Evolutionary conservation across 805 yeast genomes (phyloP), one percentile per base, ranked within the genome.

Genomic region (Pichia occidentalis): DNA sequence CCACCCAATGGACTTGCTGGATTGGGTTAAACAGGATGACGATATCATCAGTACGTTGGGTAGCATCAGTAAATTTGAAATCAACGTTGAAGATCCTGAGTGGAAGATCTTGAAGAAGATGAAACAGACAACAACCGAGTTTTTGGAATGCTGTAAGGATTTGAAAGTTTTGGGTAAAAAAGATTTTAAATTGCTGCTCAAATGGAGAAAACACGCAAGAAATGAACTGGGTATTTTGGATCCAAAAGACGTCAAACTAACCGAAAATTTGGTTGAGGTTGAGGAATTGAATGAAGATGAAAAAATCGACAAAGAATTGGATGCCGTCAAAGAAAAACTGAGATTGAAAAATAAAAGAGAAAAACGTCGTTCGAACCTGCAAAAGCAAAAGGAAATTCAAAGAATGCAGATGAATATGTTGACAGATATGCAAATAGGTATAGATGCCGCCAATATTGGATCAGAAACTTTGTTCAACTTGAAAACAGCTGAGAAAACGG

Each of bases 361-460:
- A 49, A 85, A 80, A 60, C 80, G 95, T 59, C 77, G 70, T 50
- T 73, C 74, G 38, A 87, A 92, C 57, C 96, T 88, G 61, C 48
- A 61, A 45, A 86, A 85, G 54, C 95, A 86, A 58, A 85, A 83
- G 60, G 97, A 90, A 56, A 75, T 90, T 33, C 69, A 73, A 34
- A 76, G 97, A 65, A 80, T 86, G 84, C 97, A 92, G 64, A 80
- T 92, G 90, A 85, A 85, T 60, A 88, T 92, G 95, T 67, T 84
- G 42, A 85, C 96, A 5, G 95, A 95, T 54, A 75, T 73, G 65
- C 95, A 87, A 54, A 78, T 92, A 46, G 97, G 97, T 72, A 69
- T 85, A 38, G 98, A 92, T 57, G 95, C 96, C 13, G 90, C 85
- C 13, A 73, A 73, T 37, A 68, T 76, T 43, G 95, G 92, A 25